Evolutionary conservation across 257 asterid species (phyloP), one percentile per base, ranked within the genome.

Genomic region (Scutellaria baicalensis): DNA sequence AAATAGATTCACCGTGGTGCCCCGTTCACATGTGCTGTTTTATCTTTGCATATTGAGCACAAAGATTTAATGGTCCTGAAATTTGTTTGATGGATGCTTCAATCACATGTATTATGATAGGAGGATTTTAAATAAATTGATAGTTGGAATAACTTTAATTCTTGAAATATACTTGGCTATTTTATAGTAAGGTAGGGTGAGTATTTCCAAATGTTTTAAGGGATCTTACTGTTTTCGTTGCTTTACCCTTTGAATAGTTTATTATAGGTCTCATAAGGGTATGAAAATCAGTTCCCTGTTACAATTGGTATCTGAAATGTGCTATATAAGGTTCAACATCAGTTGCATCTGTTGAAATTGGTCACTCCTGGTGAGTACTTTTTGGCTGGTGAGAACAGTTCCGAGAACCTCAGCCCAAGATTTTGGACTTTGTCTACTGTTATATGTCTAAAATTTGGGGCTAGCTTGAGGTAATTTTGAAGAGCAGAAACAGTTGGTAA

Each of bases 71-170:
- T 44, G 27, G 18, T 33, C 40, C 11, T 33, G 42, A 64, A 6
- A n/a, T 70, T 38, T 6, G 27, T 33, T 75, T 75, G 71, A 8
- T 52, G 50, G 52, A 16, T 67, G 55, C n/a, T n/a, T 7, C 38
- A 11, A 5, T 11, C 6, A 58, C 9, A 33, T 8, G 17, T 18
- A 39, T n/a, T 59, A 33, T 59, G 48, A 21, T 33, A 6, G 31
- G 18, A 33, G 64, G 17, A 18, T 13, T 23, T 58, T 58, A 12
- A 6, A 33, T n/a, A 33, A 57, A 35, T 33, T 58, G 20, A 20
- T 58, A 33, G 64, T 2, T 39, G 64, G 13, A 45, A n/a, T 18
- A 33, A 20, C 35, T 52, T 27, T 18, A 7, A 11, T 11, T 27
- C 42, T 27, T 55, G 61, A 17, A 12, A 9, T 36, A 4, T 59